Evolutionary conservation across 1,139 yeast species (phyloP).

Genomic region (Hyphopichia khmerensis): DNA sequence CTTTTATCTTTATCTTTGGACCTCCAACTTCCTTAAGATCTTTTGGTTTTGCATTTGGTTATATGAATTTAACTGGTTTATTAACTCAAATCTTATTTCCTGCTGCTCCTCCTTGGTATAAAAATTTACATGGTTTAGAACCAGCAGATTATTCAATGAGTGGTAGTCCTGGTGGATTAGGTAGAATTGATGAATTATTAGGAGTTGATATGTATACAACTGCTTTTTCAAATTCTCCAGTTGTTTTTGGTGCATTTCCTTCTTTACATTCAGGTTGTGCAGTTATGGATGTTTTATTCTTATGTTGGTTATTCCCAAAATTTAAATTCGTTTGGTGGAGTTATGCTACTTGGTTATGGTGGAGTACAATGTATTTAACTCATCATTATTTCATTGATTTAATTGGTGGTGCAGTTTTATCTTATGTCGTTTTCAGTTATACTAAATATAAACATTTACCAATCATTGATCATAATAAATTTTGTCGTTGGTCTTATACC

Average conservation of each 20-base stretch:
- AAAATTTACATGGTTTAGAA: constrained; percentile 75
- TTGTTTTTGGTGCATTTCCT: constrained; percentile 97
- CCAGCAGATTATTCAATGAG: constrained; percentile 92
- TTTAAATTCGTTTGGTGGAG: constrained; percentile 61
- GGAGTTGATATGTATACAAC: constrained; percentile 87
- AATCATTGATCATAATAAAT: constrained; percentile 55
- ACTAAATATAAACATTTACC: constrained; percentile 79
- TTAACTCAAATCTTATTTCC: constrained; percentile 79
- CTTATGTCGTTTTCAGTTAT: constrained; percentile 67
- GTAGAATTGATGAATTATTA: constrained; percentile 76
- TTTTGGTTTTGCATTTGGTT: constrained; percentile 96
- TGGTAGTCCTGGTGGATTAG: constrained; percentile 97
- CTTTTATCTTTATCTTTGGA: constrained; percentile 76
- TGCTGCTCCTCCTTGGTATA: constrained; percentile 99
- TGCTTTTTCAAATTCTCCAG: constrained; percentile 83
- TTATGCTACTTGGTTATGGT: constrained; percentile 93
- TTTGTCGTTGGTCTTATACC: constrained; percentile 84
- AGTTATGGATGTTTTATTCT: constrained; percentile 86
- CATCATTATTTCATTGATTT: constrained; percentile 94
- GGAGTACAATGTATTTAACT: constrained; percentile 96
- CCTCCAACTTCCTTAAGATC: constrained; percentile 89
- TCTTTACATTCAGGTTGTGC: constrained; percentile 93
- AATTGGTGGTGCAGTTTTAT: constrained; percentile 83
- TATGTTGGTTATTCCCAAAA: constrained; percentile 78
- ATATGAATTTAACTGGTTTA: constrained; percentile 89